Base-by-base conservation (phyloP, 139 green algal species). In the Gonium pectorale region DNA sequence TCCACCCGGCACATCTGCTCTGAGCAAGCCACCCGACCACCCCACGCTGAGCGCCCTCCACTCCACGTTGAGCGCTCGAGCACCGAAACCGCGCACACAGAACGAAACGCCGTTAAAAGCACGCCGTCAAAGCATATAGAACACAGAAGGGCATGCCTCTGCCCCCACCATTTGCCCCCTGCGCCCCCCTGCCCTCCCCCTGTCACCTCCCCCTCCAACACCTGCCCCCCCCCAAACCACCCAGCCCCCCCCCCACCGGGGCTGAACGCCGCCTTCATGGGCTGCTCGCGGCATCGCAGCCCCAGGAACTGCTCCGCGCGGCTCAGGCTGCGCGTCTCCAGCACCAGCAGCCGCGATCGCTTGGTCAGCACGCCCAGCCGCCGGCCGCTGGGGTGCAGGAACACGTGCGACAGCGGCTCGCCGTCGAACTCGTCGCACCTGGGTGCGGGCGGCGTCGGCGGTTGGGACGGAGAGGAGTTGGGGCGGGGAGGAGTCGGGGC, bases 361-460 rank as follows among this genome's bases (percentile, higher is more conserved):
- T 85, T 89, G 37, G 87, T 86, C n/a, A 91, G 78, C 44, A 87
- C 74, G 15, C 83, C 44, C 52, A 92, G 69, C 22, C 86, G 75
- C n/a, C 81, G 81, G 5, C 87, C 87, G 35, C 63, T 51, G 29
- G 56, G 67, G 62, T 88, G 81, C 31, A 66, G 52, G 24, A 81
- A 62, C 27, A 90, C 44, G 46, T 71, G 51, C 0, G 54, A 29
- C 9, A 90, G 79, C 1, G 87, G 77, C 67, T 86, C 69, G 19
- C 87, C 87, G 8, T 62, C 69, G 54, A 88, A 68, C 44, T 90
- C 80, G 33, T 71, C 56, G 31, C 80, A 85, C 35, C 38, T 81
- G 43, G 31, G 70, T 43, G 13, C 13, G 3, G 37, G 15, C 0
- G 67, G 13, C 40, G 43, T 29, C 29, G 62, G 62, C 29, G 62